Conservation (phyloP, 1,284 basidiomycete species). For the Cryptococcus depauperatus region DNA sequence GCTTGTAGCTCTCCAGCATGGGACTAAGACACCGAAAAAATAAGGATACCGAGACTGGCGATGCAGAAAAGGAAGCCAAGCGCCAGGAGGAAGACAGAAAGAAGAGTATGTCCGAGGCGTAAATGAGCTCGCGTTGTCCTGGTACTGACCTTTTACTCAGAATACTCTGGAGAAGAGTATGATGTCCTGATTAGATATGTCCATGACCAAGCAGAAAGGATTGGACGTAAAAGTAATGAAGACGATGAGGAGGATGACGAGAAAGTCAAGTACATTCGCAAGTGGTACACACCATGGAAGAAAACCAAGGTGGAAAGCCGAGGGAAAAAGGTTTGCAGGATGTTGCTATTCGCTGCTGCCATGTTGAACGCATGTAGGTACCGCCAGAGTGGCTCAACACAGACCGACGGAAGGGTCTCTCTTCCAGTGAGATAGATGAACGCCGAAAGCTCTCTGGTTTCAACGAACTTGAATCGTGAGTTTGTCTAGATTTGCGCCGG, state of each 20-base stretch:
- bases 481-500: conserved; percentile 24
- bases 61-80: conserved; percentile 24
- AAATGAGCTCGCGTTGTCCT: too few relatives aligned
- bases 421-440: conserved; percentile 43
- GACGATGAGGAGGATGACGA: conserved; percentile 30
- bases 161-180: conserved; percentile 40
- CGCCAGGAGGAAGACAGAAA: conserved; percentile 21
- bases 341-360: neutral
- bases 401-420: conserved; percentile 47
- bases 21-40: conserved; percentile 30
- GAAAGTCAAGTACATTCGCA: conserved; percentile 23
- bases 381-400: conserved; percentile 49
- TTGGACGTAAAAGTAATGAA: conserved; percentile 25
- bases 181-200: conserved; percentile 40
- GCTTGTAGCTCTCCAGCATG: too few relatives aligned
- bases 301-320: conserved; percentile 34
- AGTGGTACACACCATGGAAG: conserved; percentile 47
- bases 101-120: conserved; percentile 28
- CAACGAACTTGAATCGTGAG: conserved; percentile 50
- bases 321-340: conserved; percentile 25
- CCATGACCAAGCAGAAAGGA: conserved; percentile 25
- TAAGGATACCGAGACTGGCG: conserved; percentile 22
- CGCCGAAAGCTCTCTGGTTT: conserved; percentile 44
- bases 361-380: conserved; percentile 20
- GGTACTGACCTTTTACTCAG: conserved; percentile 8